Percentiles rank a stretch among this genome's conserved stretches.
These are phyloP conservation scores for Talaromyces sp. DNA, from an alignment of 2,329 filamentous ascomycete genomes.

Conservation along the genomic window DNA sequence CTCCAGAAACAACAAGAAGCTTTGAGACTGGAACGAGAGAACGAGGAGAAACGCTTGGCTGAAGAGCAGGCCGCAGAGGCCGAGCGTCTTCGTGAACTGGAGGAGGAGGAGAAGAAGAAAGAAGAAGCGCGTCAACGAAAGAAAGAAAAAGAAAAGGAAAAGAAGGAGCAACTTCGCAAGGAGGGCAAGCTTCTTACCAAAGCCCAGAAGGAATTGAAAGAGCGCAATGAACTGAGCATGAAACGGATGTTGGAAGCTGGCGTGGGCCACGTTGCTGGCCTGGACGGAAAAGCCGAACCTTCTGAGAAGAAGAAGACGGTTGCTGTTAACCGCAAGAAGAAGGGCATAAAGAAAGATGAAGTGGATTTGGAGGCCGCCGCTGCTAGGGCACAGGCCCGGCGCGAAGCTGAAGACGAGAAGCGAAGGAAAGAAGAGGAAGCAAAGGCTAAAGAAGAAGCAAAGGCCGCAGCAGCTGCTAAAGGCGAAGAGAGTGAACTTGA, in stretches of 20 bases:
- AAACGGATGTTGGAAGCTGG: constrained; percentile 48
- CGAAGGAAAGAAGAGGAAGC: constrained; percentile 67
- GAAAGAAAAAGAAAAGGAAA: constrained; percentile 49
- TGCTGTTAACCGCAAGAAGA: constrained; percentile 73
- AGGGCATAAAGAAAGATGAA: constrained; percentile 61
- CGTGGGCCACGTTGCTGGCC: constrained; percentile 40
- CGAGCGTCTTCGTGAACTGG: constrained; percentile 32
- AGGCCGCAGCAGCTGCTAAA: constrained; percentile 60
- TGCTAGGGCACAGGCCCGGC: constrained; percentile 42
- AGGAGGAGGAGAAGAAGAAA: constrained; percentile 44
- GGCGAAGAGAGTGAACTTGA: constrained; percentile 48
- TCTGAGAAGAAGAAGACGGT: constrained; percentile 70
- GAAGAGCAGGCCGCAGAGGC: constrained; percentile 39
- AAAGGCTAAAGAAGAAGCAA: constrained; percentile 72
- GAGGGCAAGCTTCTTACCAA: constrained; percentile 49
- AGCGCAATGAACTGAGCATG: constrained; percentile 45
- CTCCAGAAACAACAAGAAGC: constrained; percentile 48
- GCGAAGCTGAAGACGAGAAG: constrained; percentile 55
- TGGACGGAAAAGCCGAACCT: constrained; percentile 29
- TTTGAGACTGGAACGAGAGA: constrained; percentile 42
- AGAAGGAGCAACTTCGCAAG: constrained; percentile 45
- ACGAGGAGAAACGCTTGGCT: constrained; percentile 36
- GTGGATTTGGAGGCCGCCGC: constrained; percentile 46
- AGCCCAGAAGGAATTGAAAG: constrained; percentile 44
- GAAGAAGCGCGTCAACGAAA: constrained; percentile 43